Evolutionary conservation across 176 grass and related monocot species (phyloP), one percentile per base, ranked within the genome.

Genomic region (Cocos nucifera): DNA sequence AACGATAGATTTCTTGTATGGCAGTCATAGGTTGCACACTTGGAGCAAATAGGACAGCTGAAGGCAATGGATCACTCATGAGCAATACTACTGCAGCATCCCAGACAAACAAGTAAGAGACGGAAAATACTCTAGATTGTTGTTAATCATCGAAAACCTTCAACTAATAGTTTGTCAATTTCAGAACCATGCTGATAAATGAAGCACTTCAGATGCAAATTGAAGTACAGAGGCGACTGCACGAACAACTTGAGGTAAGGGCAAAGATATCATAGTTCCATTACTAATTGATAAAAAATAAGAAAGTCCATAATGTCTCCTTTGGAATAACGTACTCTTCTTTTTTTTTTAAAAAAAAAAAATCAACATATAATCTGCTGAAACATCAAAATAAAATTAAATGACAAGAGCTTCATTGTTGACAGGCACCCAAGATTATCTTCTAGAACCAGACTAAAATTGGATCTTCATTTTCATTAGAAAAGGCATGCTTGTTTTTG

Each of bases 201-300:
- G 91, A 90, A 71, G 72, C 86, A 24, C 75, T 96, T 49, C 83
- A 96, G 62, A 90, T 90, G 83, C 91, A 96, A 72, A 87, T 96
- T 70, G 86, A 90, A 83, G 91, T 96, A 18, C 91, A 96, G 79
- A 90, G 91, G 77, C 80, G 74, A 21, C 83, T 96, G 28, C 80
- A 90, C 5, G 86, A 90, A 72, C 91, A 96, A 75, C 73, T 96
- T 51, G 86, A 96, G 91, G 91, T 90, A 82, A 35, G 52, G 6
- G 15, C 39, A 23, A 23, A 64, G 28, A 35, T 15, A 56, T 4
- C 56, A 18, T 35, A 70, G 35, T 57, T 44, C 35, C 10, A 44
- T 44, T 44, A 44, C 35, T 14, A 44, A 44, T 44, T 44, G 8
- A 44, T 12, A 29, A 44, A 44, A 44, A 12, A 44, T 12, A 44